Evolutionary conservation across 331 rosid species (phyloP), one percentile per base, ranked within the genome.

Genomic region (Prunus yedoensis): DNA sequence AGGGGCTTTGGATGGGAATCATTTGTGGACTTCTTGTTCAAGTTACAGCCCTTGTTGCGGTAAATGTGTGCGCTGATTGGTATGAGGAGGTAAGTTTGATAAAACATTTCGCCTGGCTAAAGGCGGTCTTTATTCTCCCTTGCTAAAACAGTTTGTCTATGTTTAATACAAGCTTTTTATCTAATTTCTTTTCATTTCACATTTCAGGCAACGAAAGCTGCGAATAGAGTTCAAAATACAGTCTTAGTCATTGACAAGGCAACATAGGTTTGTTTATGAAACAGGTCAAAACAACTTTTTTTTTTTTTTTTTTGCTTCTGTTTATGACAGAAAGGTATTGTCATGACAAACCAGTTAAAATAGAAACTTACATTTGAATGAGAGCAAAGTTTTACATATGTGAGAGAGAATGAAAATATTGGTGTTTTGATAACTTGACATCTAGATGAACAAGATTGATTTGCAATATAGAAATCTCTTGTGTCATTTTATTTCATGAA

Each of bases 1-100:
- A 88, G 91, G 90, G 93, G 14, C 90, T 86, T 41, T 88, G 93
- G 93, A 82, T 84, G 82, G 93, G 90, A 27, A 86, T 88, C 65
- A 84, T 88, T 70, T 86, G 83, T 80, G 93, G 82, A 59, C 90
- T 88, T 52, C 52, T 62, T 45, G 86, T 88, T 80, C 90, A 86
- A 78, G 82, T 82, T 47, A 76, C 77, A 14, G 87, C 82, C 1
- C 87, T 86, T 7, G 41, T 84, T 56, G 52, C 77, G 5, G 75
- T 82, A 41, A 84, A 84, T 74, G 61, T 80, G 13, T 64, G 77
- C 41, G 80, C 89, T 0, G 78, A 86, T 78, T 86, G 93, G 90
- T 49, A 73, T 56, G 50, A 66, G 64, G 93, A 84, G 86, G 93
- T 80, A 65, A 69, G 41, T 14, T 35, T 35, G 41, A 35, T 35